phyloP scores from a whole-genome alignment of 306 rosid species.

The Begonia masoniana region DNA sequence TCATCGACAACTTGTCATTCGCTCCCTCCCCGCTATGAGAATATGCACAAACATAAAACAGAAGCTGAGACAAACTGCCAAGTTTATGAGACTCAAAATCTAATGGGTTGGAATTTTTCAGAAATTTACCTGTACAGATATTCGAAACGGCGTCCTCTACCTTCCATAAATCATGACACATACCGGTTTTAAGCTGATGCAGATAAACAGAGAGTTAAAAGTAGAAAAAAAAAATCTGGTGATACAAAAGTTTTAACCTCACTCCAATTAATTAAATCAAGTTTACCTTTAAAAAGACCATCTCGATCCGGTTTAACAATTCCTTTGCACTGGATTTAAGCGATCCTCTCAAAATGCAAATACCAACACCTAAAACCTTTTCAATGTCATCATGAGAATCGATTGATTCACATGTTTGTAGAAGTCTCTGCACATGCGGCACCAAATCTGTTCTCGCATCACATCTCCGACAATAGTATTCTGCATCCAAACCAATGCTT shows the following conservation, averaged over 20 bases:
- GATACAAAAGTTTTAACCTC: slow-evolving; percentile 2
- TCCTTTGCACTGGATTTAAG: slow-evolving; percentile 30
- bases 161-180: slow-evolving; percentile 37
- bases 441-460: slow-evolving; percentile 63
- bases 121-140: not conserved
- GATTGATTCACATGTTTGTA: slow-evolving; percentile 32
- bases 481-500: slow-evolving; percentile 52
- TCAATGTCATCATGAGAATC: slow-evolving; percentile 39
- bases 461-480: slow-evolving; percentile 78
- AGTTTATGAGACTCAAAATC: too few relatives aligned
- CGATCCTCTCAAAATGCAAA: slow-evolving; percentile 65
- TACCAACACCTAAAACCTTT: slow-evolving; percentile 44
- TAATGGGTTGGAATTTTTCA: not conserved
- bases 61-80: too few relatives aligned
- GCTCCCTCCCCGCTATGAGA: too few relatives aligned
- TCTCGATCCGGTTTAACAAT: slow-evolving; percentile 33
- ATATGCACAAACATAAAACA: too few relatives aligned
- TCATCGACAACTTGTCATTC: too few relatives aligned
- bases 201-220: slow-evolving; percentile 7
- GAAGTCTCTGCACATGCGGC: slow-evolving; percentile 36
- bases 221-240: not conserved
- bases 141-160: slow-evolving; percentile 12
- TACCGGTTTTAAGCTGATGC: slow-evolving; percentile 47
- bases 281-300: slow-evolving; percentile 52
- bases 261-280: slow-evolving; percentile 4